Conservation (phyloP, 805 yeast species). For the Candida sakaeoensis region DNA sequence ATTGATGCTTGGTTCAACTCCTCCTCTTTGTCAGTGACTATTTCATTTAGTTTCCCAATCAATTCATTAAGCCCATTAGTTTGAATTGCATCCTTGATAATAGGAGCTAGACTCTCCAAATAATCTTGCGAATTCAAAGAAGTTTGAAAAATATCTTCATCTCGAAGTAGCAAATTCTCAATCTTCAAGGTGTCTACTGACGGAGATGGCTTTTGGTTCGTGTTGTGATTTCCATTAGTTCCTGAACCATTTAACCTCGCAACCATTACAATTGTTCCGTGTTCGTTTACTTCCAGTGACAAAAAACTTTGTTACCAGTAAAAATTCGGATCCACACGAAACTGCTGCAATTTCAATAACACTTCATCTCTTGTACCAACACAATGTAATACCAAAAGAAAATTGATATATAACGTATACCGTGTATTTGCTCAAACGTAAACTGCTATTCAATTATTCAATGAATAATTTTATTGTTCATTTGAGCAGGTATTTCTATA, state of each 20-base stretch:
- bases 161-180: slow-evolving; percentile 36
- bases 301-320: too few relatives aligned
- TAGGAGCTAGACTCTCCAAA: slow-evolving; percentile 75
- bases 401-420: too few relatives aligned
- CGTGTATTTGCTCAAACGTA: too few relatives aligned
- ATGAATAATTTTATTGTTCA: too few relatives aligned
- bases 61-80: slow-evolving; percentile 53
- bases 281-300: too few relatives aligned
- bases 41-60: slow-evolving; percentile 50
- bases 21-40: slow-evolving; percentile 56
- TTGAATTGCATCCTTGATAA: slow-evolving; percentile 60
- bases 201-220: neutral
- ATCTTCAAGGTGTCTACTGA: slow-evolving; percentile 25
- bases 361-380: too few relatives aligned
- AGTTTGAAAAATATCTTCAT: slow-evolving; percentile 41
- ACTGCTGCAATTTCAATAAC: too few relatives aligned
- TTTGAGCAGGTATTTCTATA: too few relatives aligned
- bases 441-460: too few relatives aligned
- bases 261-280: too few relatives aligned
- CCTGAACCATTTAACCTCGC: neutral
- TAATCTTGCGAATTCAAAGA: slow-evolving; percentile 62
- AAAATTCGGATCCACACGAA: too few relatives aligned
- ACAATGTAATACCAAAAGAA: too few relatives aligned
- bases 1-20: slow-evolving; percentile 63
- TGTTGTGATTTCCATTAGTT: neutral